Conservation (phyloP, 2,329 filamentous ascomycete species). For the Aspergillus ochraceoroseus region DNA sequence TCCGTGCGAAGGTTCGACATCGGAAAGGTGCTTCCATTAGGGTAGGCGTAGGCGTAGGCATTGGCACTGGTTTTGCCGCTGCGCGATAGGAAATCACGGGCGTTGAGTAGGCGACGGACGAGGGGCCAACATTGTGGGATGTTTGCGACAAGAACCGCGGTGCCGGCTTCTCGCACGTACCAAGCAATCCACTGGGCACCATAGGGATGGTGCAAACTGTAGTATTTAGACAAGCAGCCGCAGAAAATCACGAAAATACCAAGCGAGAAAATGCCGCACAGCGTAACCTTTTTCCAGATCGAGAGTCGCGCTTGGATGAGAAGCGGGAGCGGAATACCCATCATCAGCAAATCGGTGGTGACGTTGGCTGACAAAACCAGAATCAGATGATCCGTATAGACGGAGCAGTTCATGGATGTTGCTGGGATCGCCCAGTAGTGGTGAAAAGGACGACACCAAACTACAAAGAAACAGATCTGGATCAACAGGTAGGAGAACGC, state of each 20-base stretch:
- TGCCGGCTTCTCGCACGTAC: slow-evolving; percentile 57
- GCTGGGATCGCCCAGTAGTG: slow-evolving; percentile 52
- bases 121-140: slow-evolving; percentile 58
- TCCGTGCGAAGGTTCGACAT: too few relatives aligned
- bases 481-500: slow-evolving; percentile 47
- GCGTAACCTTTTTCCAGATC: slow-evolving; percentile 48
- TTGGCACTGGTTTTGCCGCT: too few relatives aligned
- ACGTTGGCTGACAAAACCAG: slow-evolving; percentile 48
- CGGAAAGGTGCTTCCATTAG: too few relatives aligned
- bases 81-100: too few relatives aligned
- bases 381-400: slow-evolving; percentile 48
- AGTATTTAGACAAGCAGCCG: slow-evolving; percentile 57
- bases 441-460: slow-evolving; percentile 52
- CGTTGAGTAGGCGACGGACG: slow-evolving; percentile 46
- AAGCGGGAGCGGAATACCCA: slow-evolving; percentile 47
- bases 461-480: slow-evolving; percentile 49
- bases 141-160: slow-evolving; percentile 55
- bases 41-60: too few relatives aligned
- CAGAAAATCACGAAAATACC: slow-evolving; percentile 55
- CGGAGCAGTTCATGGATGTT: slow-evolving; percentile 43
- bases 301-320: slow-evolving; percentile 42
- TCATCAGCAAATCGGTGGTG: slow-evolving; percentile 44
- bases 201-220: slow-evolving; percentile 56
- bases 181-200: slow-evolving; percentile 55
- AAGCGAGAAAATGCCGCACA: slow-evolving; percentile 54